phyloP scores from a whole-genome alignment of 2,329 filamentous ascomycete species.

The Neopestalotiopsis rosae region DNA sequence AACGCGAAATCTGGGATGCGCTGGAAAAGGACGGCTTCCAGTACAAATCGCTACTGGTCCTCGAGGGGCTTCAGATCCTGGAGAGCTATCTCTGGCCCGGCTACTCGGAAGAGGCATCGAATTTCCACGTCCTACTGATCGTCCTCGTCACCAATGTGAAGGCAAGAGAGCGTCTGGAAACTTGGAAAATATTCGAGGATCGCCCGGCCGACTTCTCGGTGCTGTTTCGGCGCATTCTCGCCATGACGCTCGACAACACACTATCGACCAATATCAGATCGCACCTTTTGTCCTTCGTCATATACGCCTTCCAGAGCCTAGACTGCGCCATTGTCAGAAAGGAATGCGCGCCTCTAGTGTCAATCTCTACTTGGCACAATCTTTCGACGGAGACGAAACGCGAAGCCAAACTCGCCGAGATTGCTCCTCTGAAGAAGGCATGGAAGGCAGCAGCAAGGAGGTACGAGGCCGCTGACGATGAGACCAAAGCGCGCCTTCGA shows the following conservation, averaged over 20 bases:
- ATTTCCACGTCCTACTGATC: slow-evolving; percentile 88
- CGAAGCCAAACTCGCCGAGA: slow-evolving; percentile 74
- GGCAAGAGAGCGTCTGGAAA: slow-evolving; percentile 81
- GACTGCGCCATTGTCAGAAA: slow-evolving; percentile 90
- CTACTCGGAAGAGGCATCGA: slow-evolving; percentile 86
- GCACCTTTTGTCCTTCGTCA: slow-evolving; percentile 87
- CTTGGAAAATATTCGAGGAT: slow-evolving; percentile 83
- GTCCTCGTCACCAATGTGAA: slow-evolving; percentile 88
- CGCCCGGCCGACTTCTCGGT: slow-evolving; percentile 82
- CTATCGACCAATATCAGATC: slow-evolving; percentile 72
- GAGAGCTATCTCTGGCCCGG: slow-evolving; percentile 95
- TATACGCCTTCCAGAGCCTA: slow-evolving; percentile 90
- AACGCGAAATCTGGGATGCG: slow-evolving; percentile 86
- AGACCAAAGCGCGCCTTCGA: slow-evolving; percentile 76
- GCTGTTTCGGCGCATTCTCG: slow-evolving; percentile 88
- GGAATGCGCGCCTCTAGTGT: slow-evolving; percentile 93
- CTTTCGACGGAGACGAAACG: slow-evolving; percentile 78
- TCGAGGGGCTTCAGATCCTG: slow-evolving; percentile 89
- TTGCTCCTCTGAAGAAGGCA: slow-evolving; percentile 79
- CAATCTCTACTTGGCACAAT: slow-evolving; percentile 95
- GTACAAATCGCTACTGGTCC: slow-evolving; percentile 75
- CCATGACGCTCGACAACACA: slow-evolving; percentile 78
- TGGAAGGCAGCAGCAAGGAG: slow-evolving; percentile 89
- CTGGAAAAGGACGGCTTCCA: slow-evolving; percentile 83
- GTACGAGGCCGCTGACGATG: slow-evolving; percentile 84